Evolutionary conservation across 1,284 basidiomycete genomes (phyloP).

Genomic region (Tilletiopsis washingtonensis): DNA sequence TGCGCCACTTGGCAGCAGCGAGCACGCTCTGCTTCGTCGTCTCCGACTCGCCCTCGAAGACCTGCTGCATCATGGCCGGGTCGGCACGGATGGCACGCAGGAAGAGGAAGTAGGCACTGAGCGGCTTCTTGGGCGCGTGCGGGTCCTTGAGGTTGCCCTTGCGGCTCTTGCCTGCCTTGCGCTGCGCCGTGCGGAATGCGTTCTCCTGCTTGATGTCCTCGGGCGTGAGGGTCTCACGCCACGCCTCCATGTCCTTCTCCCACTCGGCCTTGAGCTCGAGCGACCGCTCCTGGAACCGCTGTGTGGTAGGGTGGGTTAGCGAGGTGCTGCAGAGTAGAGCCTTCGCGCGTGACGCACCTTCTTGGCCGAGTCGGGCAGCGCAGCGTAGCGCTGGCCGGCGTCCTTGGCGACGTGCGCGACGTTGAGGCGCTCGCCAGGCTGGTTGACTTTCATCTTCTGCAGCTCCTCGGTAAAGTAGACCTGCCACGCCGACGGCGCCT

Average conservation of each 20-base stretch:
- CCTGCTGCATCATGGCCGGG: constrained; percentile 52
- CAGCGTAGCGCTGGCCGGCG: constrained; percentile 81
- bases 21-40: constrained; percentile 90
- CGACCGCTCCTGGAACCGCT: constrained; percentile 56
- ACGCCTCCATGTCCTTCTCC: constrained; percentile 71
- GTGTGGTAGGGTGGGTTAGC: constrained; percentile 70
- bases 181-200: constrained; percentile 76
- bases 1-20: constrained; percentile 83
- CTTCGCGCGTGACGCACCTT: constrained; percentile 56
- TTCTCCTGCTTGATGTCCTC: constrained; percentile 94
- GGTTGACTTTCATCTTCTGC: constrained; percentile 62
- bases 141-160: constrained; percentile 94
- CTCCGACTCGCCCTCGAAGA: constrained; percentile 87
- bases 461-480: constrained; percentile 95
- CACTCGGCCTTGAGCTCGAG: constrained; percentile 68
- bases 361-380: constrained; percentile 68
- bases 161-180: constrained; percentile 84
- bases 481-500: constrained; percentile 92
- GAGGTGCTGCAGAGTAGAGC: constrained; percentile 76
- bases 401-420: constrained; percentile 93
- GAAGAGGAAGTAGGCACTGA: constrained; percentile 92
- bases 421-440: constrained; percentile 62
- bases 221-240: constrained; percentile 82
- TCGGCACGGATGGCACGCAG: constrained; percentile 55
- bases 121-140: constrained; percentile 90